Percentiles rank a stretch among this genome's conserved stretches.
Evolutionary conservation across 2,329 filamentous ascomycete species (phyloP).

Genomic region (Fusarium papillatum): DNA sequence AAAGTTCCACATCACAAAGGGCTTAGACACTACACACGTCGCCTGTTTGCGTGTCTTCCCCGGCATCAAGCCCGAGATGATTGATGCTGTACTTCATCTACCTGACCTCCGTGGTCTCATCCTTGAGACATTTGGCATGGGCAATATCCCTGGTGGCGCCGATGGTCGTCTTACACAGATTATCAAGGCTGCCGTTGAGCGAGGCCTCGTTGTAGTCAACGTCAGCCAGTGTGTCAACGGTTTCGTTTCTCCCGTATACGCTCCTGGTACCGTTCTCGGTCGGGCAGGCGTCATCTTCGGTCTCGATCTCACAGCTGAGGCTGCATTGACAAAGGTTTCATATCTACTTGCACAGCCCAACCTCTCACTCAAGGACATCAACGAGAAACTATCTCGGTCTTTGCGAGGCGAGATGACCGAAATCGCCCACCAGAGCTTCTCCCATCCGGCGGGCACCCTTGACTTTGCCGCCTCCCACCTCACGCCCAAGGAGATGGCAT

Average conservation of each 20-base stretch:
- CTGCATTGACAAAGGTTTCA: constrained; percentile 90
- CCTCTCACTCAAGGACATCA: constrained; percentile 75
- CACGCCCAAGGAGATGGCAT: constrained; percentile 70
- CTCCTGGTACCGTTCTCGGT: constrained; percentile 82
- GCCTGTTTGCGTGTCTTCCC: constrained; percentile 93
- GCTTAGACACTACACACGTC: constrained; percentile 88
- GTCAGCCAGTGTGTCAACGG: constrained; percentile 90
- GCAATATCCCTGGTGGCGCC: constrained; percentile 87
- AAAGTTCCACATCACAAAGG: constrained; percentile 80
- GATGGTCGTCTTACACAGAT: constrained; percentile 85
- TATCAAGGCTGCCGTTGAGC: constrained; percentile 80
- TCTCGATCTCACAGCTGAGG: constrained; percentile 90
- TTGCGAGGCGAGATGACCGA: constrained; percentile 91
- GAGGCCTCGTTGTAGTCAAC: constrained; percentile 90
- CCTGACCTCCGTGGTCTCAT: constrained; percentile 86
- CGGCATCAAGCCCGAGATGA: constrained; percentile 93
- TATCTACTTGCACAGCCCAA: constrained; percentile 82
- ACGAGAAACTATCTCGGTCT: constrained; percentile 78
- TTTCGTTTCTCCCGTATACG: constrained; percentile 84
- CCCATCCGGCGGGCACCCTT: constrained; percentile 74
- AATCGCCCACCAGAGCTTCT: constrained; percentile 78
- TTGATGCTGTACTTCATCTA: constrained; percentile 84
- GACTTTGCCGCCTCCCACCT: constrained; percentile 59
- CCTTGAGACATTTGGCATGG: constrained; percentile 93
- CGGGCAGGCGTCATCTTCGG: constrained; percentile 91